Evolutionary conservation across 192 early-diverging fungal genomes (phyloP).

Genomic region (Coemansia sp.): DNA sequence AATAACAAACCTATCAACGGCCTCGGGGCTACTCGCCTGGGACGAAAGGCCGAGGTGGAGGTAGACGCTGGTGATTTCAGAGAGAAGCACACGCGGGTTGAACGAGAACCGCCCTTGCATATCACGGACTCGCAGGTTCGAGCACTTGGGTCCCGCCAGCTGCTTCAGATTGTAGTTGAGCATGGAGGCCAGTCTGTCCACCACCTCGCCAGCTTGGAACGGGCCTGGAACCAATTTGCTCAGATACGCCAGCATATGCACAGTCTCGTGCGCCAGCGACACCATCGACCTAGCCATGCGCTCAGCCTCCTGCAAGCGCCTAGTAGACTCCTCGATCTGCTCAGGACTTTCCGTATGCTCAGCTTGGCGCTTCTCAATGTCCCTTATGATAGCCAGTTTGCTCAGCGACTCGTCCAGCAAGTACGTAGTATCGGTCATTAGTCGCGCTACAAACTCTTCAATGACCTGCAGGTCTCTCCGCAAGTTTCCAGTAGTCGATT

Average conservation of each 20-base stretch:
- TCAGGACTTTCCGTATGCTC: slow-evolving; percentile 29
- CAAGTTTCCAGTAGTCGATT: slow-evolving; percentile 18
- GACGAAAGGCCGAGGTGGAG: slow-evolving; percentile 62
- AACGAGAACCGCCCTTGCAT: slow-evolving; percentile 84
- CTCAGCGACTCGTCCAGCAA: slow-evolving; percentile 89
- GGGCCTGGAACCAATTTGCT: slow-evolving; percentile 74
- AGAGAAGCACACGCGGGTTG: slow-evolving; percentile 77
- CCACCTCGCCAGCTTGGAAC: slow-evolving; percentile 87
- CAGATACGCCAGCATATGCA: slow-evolving; percentile 88
- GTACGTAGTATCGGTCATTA: slow-evolving; percentile 97
- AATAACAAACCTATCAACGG: slow-evolving; percentile 63
- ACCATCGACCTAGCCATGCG: slow-evolving; percentile 85
- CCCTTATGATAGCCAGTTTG: slow-evolving; percentile 81
- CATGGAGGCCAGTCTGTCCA: slow-evolving; percentile 94
- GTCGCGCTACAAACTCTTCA: slow-evolving; percentile 79
- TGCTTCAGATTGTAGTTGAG: slow-evolving; percentile 89
- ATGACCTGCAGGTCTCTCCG: slow-evolving; percentile 39
- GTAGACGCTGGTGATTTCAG: slow-evolving; percentile 82
- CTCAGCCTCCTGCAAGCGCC: slow-evolving; percentile 58
- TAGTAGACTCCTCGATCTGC: slow-evolving; percentile 59
- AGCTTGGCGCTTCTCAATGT: slow-evolving; percentile 76
- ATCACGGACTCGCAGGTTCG: slow-evolving; percentile 74
- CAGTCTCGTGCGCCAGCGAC: slow-evolving; percentile 86
- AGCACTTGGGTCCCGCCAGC: slow-evolving; percentile 88
- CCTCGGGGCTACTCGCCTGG: slow-evolving; percentile 14